Percentiles rank a stretch among this genome's conserved stretches.
phyloP scores from a whole-genome alignment of 139 green algal species.

The Choricystis sp. region DNA sequence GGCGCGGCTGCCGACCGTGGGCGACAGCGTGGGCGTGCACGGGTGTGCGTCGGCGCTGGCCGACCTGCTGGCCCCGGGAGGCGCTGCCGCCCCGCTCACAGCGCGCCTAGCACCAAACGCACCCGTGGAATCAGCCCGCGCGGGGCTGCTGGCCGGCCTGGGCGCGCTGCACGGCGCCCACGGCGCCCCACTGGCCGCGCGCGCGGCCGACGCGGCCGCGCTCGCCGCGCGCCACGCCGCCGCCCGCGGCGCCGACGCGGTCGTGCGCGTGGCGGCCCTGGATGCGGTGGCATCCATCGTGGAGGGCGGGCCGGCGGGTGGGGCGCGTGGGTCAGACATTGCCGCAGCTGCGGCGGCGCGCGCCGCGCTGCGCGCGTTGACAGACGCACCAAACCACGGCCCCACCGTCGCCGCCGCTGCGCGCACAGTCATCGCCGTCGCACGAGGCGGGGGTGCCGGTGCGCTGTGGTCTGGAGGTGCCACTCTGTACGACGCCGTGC shows the following conservation, averaged over 20 bases:
- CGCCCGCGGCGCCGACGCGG: constrained; percentile 3
- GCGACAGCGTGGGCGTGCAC: not conserved
- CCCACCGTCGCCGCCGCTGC: not conserved
- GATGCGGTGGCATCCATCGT: constrained; percentile 37
- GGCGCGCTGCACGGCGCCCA: not conserved
- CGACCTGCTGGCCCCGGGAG: not conserved
- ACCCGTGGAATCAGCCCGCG: constrained; percentile 15
- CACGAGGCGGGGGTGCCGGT: not conserved
- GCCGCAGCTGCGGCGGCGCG: constrained; percentile 11
- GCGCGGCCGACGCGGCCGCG: not conserved
- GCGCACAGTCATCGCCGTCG: not conserved
- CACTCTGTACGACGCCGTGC: not conserved
- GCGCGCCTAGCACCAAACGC: not conserved
- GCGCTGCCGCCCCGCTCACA: no score
- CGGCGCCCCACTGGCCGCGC: not conserved
- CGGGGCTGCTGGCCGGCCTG: constrained; percentile 2
- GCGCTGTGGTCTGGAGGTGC: not conserved
- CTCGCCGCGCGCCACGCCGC: not conserved
- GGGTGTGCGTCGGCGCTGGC: not conserved
- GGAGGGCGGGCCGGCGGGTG: constrained; percentile 10
- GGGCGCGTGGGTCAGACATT: not conserved
- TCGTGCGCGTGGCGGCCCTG: constrained; percentile 27
- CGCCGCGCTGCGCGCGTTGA: constrained; percentile 23
- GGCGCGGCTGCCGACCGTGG: not conserved
- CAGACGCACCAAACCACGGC: constrained; percentile 32